Evolutionary conservation across 75 land plant species (phyloP).

Genomic region (Azolla pinnata): DNA sequence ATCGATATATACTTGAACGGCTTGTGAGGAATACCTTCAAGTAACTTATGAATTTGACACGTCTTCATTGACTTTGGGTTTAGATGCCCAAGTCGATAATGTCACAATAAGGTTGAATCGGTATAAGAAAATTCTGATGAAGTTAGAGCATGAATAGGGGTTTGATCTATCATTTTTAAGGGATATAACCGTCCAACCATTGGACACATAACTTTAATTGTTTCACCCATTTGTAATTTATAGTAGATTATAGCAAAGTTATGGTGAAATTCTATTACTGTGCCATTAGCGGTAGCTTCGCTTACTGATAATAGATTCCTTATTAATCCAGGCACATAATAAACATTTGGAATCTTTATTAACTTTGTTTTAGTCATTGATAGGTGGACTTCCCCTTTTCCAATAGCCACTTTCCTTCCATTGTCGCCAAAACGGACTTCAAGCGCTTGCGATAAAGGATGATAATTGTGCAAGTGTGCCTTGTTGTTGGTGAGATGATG

Average conservation of each 20-base stretch:
- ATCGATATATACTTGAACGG: background rate
- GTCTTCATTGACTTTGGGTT: background rate
- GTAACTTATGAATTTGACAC: background rate
- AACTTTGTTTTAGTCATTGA: background rate
- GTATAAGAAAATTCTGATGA: background rate
- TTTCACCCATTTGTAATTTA: background rate
- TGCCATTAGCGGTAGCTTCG: background rate
- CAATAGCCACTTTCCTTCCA: background rate
- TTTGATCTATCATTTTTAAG: background rate
- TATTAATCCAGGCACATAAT: background rate
- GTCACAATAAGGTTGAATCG: background rate
- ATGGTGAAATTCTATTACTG: background rate
- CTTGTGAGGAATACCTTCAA: background rate
- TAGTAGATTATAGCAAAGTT: background rate
- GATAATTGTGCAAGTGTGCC: background rate
- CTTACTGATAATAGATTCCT: background rate
- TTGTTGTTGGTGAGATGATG: background rate
- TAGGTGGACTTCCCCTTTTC: background rate
- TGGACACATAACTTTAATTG: background rate
- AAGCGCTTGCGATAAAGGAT: background rate
- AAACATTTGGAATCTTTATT: background rate
- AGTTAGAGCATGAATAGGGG: background rate
- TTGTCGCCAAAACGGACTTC: background rate
- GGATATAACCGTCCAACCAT: background rate
- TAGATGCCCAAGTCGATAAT: slow-evolving; percentile 4